A percentile compares a stretch with the other conserved stretches of the same genome.
Evolutionary conservation across 1,284 basidiomycete genomes (phyloP).

Genomic region (Cryptococcus amylolentus): DNA sequence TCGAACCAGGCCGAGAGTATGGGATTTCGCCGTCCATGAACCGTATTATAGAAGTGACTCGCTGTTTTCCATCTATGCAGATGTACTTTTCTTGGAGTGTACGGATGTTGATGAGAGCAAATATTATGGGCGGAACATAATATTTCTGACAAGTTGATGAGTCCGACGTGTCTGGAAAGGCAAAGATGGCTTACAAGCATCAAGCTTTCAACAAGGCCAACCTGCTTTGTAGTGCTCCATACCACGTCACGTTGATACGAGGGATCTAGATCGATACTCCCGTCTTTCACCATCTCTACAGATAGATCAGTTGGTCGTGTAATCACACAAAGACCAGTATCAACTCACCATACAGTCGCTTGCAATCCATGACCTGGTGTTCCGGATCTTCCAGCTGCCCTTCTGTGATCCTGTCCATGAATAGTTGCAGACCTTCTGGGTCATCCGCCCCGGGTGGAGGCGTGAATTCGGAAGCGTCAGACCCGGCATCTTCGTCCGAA

Average conservation of each 20-base stretch:
- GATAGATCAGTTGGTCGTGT: not conserved
- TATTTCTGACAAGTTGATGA: conserved; percentile 34
- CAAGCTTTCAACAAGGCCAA: conserved; percentile 32
- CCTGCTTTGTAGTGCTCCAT: conserved; percentile 35
- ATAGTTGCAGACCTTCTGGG: conserved; percentile 22
- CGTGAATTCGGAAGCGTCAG: not conserved
- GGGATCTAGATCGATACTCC: conserved; percentile 35
- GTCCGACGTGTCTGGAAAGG: not conserved
- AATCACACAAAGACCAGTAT: not conserved
- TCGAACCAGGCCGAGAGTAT: conserved; percentile 25
- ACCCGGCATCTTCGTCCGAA: conserved; percentile 21
- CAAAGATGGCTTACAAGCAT: conserved; percentile 26
- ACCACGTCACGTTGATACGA: conserved; percentile 48
- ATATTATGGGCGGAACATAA: conserved; percentile 45
- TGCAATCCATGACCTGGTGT: conserved; percentile 22
- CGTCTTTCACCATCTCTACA: conserved; percentile 35
- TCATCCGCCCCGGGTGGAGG: conserved; percentile 8
- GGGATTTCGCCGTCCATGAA: conserved; percentile 45
- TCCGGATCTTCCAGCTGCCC: conserved; percentile 26
- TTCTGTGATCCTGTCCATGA: conserved; percentile 14
- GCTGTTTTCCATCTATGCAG: conserved; percentile 49
- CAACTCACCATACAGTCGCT: conserved; percentile 32
- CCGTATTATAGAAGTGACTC: conserved; percentile 36
- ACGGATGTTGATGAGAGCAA: conserved; percentile 23
- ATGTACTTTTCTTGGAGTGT: conserved; percentile 21